phyloP scores from a whole-genome alignment of 164 flowering plant genomes.

The Liriodendron chinense region DNA sequence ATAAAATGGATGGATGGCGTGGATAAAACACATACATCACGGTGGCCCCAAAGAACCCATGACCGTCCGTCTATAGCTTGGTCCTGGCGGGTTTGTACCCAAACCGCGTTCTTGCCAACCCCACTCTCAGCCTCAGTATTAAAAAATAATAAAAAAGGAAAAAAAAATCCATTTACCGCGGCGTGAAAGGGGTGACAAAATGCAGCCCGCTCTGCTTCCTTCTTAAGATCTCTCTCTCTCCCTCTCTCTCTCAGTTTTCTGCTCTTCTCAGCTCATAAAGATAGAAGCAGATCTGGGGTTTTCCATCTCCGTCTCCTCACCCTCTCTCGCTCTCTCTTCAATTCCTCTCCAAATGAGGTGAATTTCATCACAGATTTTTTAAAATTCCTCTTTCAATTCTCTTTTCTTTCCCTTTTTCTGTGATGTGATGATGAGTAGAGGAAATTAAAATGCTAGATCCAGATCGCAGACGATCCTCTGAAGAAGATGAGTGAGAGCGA shows the following conservation, averaged over 20 bases:
- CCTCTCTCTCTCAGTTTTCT: neutral
- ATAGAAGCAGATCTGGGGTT: neutral
- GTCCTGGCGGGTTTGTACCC: too few relatives aligned
- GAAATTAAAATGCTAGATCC: slow-evolving; percentile 10
- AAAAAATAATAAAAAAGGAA: too few relatives aligned
- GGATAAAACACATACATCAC: too few relatives aligned
- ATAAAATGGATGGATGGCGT: too few relatives aligned
- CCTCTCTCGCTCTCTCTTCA: neutral
- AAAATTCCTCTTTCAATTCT: neutral
- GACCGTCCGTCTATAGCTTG: too few relatives aligned
- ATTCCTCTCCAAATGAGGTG: neutral
- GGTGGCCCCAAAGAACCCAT: too few relatives aligned
- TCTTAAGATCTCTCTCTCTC: neutral
- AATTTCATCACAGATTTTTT: neutral
- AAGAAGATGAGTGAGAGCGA: slow-evolving; percentile 49
- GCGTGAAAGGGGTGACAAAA: neutral
- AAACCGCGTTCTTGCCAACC: too few relatives aligned
- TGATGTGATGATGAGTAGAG: slow-evolving; percentile 3
- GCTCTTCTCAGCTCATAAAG: too few relatives aligned
- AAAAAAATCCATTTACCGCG: neutral
- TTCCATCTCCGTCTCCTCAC: neutral
- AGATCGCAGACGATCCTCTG: slow-evolving; percentile 8
- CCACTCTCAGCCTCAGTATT: too few relatives aligned
- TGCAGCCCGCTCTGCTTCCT: neutral
- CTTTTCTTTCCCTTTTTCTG: neutral